Conservation (phyloP, 2,329 filamentous ascomycete species). For the Elsinoe necatrix region DNA sequence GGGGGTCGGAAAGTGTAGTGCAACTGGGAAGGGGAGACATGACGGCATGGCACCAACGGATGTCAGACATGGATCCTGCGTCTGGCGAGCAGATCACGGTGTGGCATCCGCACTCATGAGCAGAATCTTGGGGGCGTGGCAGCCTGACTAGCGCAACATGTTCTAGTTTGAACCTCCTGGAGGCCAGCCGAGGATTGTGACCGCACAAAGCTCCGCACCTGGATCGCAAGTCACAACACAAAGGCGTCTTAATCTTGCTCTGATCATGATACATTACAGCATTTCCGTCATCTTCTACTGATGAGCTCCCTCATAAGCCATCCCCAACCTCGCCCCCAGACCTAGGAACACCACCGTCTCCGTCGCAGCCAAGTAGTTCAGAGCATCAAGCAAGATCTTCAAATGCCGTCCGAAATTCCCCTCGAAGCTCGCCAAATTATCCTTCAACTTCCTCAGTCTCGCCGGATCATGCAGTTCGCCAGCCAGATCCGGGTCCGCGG, state of each 20-base stretch:
- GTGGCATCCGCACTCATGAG: no score
- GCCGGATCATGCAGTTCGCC: conserved; percentile 43
- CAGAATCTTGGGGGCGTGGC: no score
- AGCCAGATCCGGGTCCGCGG: conserved; percentile 70
- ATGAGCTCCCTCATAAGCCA: conserved; percentile 60
- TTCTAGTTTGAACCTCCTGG: no score
- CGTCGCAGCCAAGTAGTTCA: conserved; percentile 95
- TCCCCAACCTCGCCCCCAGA: conserved; percentile 72
- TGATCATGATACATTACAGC: conserved; percentile 4
- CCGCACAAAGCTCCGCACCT: no score
- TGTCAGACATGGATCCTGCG: neutral
- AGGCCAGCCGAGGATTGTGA: no score
- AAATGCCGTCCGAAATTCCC: conserved; percentile 85
- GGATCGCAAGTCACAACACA: neutral
- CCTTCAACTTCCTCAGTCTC: conserved; percentile 67
- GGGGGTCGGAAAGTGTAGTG: no score
- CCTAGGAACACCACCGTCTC: conserved; percentile 92
- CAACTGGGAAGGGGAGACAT: no score
- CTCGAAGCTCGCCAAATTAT: conserved; percentile 86
- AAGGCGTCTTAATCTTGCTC: neutral
- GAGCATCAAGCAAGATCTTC: conserved; percentile 84
- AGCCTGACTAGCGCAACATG: no score
- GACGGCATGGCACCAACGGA: neutral
- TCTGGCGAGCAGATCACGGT: no score
- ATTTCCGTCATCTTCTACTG: conserved; percentile 20